Conservation (phyloP, 768 basidiomycete species). For the Boletus patriciae region DNA sequence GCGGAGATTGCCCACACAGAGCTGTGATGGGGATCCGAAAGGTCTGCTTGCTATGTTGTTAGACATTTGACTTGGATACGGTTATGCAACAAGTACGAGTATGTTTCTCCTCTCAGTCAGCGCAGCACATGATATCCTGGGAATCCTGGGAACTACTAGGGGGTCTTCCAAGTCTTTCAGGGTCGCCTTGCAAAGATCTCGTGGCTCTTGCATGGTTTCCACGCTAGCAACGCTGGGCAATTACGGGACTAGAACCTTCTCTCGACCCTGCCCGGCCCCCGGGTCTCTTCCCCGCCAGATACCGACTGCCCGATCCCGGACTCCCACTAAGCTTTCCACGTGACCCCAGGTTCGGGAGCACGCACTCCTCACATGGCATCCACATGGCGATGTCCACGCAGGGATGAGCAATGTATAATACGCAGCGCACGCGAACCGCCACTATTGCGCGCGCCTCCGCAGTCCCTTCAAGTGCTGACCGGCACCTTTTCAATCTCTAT, state of each 20-base stretch:
- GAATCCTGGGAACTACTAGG: not conserved
- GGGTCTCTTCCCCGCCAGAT: conserved; percentile 2
- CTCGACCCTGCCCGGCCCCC: conserved; percentile 6
- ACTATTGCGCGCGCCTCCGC: too few species aligned
- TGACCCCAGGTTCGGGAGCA: not conserved
- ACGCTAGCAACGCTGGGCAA: conserved; percentile 11
- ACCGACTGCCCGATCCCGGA: not conserved
- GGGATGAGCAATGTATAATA: not conserved
- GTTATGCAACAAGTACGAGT: conserved; percentile 16
- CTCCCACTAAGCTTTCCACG: conserved; percentile 12
- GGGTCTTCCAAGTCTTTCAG: conserved; percentile 3
- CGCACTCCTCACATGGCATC: conserved; percentile 3
- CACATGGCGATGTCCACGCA: not conserved
- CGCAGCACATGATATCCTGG: not conserved
- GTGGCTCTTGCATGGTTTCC: conserved; percentile 22
- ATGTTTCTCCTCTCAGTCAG: not conserved
- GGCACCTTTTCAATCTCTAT: not conserved
- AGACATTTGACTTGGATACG: conserved; percentile 18
- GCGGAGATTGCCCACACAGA: conserved; percentile 22
- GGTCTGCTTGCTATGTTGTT: conserved; percentile 13
- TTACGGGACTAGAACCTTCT: conserved; percentile 7
- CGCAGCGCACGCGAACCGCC: not conserved
- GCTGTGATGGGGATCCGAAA: conserved; percentile 17
- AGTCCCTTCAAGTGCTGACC: too few species aligned
- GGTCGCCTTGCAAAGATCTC: conserved; percentile 13